phyloP scores from a whole-genome alignment of 805 yeast species.

The Kluyveromyces nonfermentans region DNA sequence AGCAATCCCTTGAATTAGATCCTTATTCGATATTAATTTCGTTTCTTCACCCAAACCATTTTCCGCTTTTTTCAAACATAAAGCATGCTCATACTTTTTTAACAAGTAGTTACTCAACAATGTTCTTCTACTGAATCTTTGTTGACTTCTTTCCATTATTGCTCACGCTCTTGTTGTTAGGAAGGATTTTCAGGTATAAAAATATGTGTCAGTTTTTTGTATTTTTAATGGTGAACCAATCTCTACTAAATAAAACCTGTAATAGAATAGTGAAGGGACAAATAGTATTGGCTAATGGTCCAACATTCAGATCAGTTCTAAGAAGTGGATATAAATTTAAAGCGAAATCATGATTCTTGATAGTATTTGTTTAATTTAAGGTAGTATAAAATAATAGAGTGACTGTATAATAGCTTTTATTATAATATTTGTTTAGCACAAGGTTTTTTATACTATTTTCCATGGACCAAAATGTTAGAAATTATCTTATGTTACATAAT shows the following conservation, averaged over 20 bases:
- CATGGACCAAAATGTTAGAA: background rate
- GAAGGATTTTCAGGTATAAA: background rate
- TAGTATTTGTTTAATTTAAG: no score
- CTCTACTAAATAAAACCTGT: background rate
- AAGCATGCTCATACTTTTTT: slow-evolving; percentile 18
- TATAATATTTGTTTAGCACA: background rate
- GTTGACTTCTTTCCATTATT: background rate
- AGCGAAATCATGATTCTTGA: no score
- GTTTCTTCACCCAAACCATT: slow-evolving; percentile 6
- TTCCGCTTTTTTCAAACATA: slow-evolving; percentile 18
- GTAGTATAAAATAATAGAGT: no score
- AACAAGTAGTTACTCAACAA: slow-evolving; percentile 16
- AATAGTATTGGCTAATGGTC: no score
- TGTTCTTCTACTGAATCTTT: slow-evolving; percentile 9
- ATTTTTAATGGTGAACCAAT: background rate
- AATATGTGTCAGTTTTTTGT: background rate
- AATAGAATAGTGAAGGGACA: no score
- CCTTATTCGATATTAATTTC: slow-evolving; percentile 15
- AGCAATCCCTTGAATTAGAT: slow-evolving; percentile 32
- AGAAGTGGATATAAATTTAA: no score
- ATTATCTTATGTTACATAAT: background rate
- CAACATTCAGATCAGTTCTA: no score
- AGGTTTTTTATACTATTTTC: no score
- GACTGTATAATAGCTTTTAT: background rate
- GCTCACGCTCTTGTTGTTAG: background rate